Evolutionary conservation across 1,139 yeast species (phyloP).

Genomic region (Protomyces gravidus): DNA sequence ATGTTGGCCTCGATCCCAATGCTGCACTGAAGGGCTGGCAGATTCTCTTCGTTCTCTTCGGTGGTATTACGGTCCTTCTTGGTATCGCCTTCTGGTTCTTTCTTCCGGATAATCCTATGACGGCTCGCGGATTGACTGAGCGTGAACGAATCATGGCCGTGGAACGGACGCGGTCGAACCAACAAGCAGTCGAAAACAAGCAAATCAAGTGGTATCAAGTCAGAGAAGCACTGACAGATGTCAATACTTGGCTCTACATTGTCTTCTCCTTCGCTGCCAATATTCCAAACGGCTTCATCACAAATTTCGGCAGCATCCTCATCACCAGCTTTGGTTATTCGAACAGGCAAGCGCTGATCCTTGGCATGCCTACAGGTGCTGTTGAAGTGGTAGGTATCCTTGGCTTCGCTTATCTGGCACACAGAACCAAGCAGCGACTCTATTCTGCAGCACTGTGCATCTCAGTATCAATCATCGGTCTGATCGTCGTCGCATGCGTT

Average conservation of each 20-base stretch:
- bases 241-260: conserved; percentile 49
- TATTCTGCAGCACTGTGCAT: conserved; percentile 33
- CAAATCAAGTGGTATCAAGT: conserved; percentile 52
- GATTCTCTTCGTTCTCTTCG: conserved; percentile 48
- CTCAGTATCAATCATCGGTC: conserved; percentile 34
- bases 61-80: conserved; percentile 35
- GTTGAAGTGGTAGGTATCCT: conserved; percentile 28
- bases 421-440: conserved; percentile 32
- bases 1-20: conserved; percentile 37
- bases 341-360: conserved; percentile 35
- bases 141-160: conserved; percentile 53
- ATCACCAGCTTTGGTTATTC: conserved; percentile 38
- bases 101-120: conserved; percentile 54
- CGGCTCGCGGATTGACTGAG: conserved; percentile 51
- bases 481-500: conserved; percentile 36
- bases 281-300: conserved; percentile 38
- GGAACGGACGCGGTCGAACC: conserved; percentile 49
- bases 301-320: conserved; percentile 34
- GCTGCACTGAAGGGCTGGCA: conserved; percentile 43
- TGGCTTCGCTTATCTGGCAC: conserved; percentile 33
- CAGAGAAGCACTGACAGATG: conserved; percentile 41
- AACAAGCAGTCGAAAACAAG: conserved; percentile 52
- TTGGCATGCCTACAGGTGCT: conserved; percentile 38
- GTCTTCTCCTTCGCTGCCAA: conserved; percentile 34
- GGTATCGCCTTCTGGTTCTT: conserved; percentile 42